Conservation (phyloP, 2,329 filamentous ascomycete species). For the Apiospora aurea region DNA sequence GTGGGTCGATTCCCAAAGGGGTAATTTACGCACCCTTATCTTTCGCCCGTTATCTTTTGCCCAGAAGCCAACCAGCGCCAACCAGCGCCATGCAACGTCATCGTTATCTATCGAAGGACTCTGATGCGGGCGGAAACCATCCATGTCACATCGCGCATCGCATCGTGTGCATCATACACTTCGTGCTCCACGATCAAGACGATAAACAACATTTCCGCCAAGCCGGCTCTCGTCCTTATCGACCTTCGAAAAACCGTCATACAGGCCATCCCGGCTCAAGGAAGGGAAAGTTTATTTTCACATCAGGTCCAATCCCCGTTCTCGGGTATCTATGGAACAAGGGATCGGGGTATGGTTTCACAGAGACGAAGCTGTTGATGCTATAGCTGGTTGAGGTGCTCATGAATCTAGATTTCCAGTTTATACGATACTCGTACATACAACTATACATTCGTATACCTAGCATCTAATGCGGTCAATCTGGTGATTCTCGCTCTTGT, state of each 20-base stretch:
- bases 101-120: not conserved
- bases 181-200: not conserved
- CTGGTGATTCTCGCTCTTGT: not conserved
- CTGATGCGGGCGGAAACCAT: not conserved
- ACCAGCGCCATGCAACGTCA: not conserved
- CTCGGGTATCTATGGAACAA: too few relatives aligned
- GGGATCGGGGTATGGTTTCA: not conserved
- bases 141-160: not conserved
- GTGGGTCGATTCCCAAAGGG: slow-evolving; percentile 10
- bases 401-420: too few relatives aligned
- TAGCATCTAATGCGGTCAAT: not conserved
- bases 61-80: not conserved
- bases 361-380: not conserved
- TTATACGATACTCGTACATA: too few relatives aligned
- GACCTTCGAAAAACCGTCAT: too few relatives aligned
- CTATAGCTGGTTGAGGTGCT: not conserved
- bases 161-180: not conserved
- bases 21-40: slow-evolving; percentile 23
- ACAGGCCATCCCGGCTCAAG: not conserved
- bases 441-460: not conserved
- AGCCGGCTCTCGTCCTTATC: not conserved
- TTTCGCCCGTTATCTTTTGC: not conserved
- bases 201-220: not conserved
- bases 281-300: not conserved
- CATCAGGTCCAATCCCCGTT: not conserved